phyloP scores from a whole-genome alignment of 176 grass and related monocot species.

The Tillandsia leiboldiana region DNA sequence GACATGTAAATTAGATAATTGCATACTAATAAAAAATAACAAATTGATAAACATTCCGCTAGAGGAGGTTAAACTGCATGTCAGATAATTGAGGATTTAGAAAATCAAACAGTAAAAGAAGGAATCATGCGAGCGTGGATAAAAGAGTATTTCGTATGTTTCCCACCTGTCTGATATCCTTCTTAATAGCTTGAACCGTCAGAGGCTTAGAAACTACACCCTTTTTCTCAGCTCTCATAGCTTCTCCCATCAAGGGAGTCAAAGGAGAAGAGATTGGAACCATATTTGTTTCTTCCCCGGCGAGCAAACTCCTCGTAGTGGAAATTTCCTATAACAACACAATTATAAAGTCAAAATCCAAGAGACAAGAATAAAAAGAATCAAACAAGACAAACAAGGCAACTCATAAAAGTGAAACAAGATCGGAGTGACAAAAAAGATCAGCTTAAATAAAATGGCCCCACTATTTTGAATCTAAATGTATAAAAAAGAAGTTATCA shows the following conservation, averaged over 20 bases:
- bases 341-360: not conserved
- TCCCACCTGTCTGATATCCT: constrained; percentile 66
- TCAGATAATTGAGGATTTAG: not conserved
- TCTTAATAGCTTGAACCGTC: constrained; percentile 80
- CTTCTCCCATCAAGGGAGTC: constrained; percentile 33
- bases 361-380: not conserved
- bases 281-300: constrained; percentile 50
- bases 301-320: constrained; percentile 45
- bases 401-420: not conserved
- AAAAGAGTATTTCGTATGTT: not conserved
- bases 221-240: constrained; percentile 34
- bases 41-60: too few relatives aligned
- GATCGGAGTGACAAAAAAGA: not conserved
- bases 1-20: too few relatives aligned
- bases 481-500: not conserved
- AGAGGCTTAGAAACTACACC: constrained; percentile 27
- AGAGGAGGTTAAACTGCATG: too few relatives aligned
- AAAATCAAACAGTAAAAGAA: not conserved
- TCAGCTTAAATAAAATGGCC: not conserved
- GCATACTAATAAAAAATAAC: too few relatives aligned
- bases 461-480: not conserved
- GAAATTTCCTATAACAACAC: constrained; percentile 48
- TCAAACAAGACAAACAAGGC: constrained; percentile 11
- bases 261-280: constrained; percentile 81
- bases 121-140: not conserved